phyloP scores from a whole-genome alignment of 345 rosid genomes.

The Toxicodendron radicans region DNA sequence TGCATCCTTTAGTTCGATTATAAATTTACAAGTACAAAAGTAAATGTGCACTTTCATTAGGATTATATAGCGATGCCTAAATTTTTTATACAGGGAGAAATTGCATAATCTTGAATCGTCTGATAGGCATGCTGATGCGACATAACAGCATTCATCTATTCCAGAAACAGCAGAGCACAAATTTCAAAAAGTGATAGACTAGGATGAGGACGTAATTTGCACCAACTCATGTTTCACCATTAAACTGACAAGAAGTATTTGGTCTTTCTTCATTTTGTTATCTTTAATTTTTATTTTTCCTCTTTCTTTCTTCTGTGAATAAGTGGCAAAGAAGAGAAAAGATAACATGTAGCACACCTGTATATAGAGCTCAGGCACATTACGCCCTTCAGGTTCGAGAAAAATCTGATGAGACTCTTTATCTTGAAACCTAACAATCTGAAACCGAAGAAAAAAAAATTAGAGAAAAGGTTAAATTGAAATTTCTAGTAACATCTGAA shows the following conservation, averaged over 20 bases:
- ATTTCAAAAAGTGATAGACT: not conserved
- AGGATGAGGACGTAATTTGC: not conserved
- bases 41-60: not conserved
- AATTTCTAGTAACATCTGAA: not conserved
- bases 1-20: not conserved
- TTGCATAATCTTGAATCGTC: not conserved
- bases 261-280: constrained; percentile 6
- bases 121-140: not conserved
- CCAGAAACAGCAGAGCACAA: not conserved
- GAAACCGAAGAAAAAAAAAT: not conserved
- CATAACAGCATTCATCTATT: not conserved
- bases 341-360: constrained; percentile 51
- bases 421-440: constrained; percentile 96
- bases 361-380: constrained; percentile 92
- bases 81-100: not conserved
- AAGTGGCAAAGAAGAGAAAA: not conserved
- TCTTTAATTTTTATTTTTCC: not conserved
- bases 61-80: not conserved
- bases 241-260: not conserved
- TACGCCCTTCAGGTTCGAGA: constrained; percentile 97
- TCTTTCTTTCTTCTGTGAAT: not conserved
- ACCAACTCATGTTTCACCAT: not conserved
- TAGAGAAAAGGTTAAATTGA: not conserved
- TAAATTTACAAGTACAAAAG: not conserved
- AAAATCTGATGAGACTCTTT: constrained; percentile 99